These are phyloP conservation scores for Seiridium unicorne DNA, from an alignment of 2,329 filamentous ascomycete species.

Conservation along the genomic window DNA sequence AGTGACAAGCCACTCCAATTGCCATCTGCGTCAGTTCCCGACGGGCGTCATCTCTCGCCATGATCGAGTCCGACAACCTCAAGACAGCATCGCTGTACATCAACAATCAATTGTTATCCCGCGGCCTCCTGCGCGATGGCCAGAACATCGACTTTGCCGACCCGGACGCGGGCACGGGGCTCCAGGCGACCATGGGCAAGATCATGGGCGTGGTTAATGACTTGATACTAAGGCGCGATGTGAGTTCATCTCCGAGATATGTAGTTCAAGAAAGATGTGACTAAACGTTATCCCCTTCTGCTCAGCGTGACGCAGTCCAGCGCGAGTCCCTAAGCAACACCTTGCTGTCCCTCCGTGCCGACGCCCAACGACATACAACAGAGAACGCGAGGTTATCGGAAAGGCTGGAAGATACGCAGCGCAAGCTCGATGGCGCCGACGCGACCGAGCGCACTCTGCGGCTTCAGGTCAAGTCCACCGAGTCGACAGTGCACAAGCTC, in stretches of 20 bases:
- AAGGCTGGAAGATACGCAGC: slow-evolving; percentile 52
- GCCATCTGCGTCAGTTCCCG: neutral
- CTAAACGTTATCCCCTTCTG: neutral
- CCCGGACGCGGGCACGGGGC: slow-evolving; percentile 62
- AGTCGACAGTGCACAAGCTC: slow-evolving; percentile 70
- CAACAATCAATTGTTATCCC: slow-evolving; percentile 68
- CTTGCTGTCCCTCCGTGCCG: slow-evolving; percentile 72
- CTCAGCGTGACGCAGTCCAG: slow-evolving; percentile 82
- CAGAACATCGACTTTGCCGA: slow-evolving; percentile 80
- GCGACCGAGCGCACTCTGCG: slow-evolving; percentile 70
- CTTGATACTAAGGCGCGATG: slow-evolving; percentile 84
- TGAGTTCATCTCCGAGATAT: slow-evolving; percentile 38
- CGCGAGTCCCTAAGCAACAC: slow-evolving; percentile 79
- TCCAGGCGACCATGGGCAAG: slow-evolving; percentile 69
- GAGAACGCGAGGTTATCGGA: slow-evolving; percentile 62
- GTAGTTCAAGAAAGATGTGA: neutral
- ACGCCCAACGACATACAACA: slow-evolving; percentile 69
- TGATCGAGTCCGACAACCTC: slow-evolving; percentile 58
- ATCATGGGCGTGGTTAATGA: slow-evolving; percentile 96
- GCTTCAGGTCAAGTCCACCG: slow-evolving; percentile 69
- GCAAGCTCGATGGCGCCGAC: slow-evolving; percentile 58
- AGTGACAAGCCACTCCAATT: neutral
- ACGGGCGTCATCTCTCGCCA: neutral
- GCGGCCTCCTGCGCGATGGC: slow-evolving; percentile 65
- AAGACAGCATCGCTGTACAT: slow-evolving; percentile 69